Evolutionary conservation across 352 stramenopile genomes (phyloP), one percentile per base, ranked within the genome.

Genomic region (Pythium phragmitis): DNA sequence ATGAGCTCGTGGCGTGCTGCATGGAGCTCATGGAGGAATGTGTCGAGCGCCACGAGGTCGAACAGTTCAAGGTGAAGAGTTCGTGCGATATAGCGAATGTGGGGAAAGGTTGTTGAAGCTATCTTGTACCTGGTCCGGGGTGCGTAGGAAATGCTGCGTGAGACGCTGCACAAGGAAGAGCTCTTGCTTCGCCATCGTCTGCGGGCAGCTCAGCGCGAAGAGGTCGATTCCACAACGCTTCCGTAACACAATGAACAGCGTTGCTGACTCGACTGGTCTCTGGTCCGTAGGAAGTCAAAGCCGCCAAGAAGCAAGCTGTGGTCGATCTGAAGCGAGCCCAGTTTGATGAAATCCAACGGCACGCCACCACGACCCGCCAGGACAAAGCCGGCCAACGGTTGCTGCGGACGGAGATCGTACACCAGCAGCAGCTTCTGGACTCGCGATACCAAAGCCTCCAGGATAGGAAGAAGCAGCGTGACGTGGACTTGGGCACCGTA

Each of bases 301-400:
- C 33, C 13, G 21, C 41, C 6, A 65, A 64, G 36, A 61, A 64
- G 21, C 49, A 33, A 36, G 57, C 46, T 1, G 37, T 67, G 17
- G 37, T 36, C 3, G 57, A 69, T 9, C 30, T 73, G 1, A 69
- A 67, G 52, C 55, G 37, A 4, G 23, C 34, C 8, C 61, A 73
- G 7, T 58, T 51, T 3, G 43, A 63, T 6, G 56, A 73, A 30
- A 73, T 73, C 33, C 56, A 67, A 17, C 49, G 41, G 26, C 67
- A 73, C 23, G 16, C 43, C 7, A 12, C 26, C 14, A 28, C 36
- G 3, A 30, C 34, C 6, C 45, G 26, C 19, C 7, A 60, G 3
- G 21, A 26, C n/a, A 58, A 54, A 49, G 23, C n/a, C n/a, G 3
- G 60, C 7, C 53, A 69, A 4, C 57, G 36, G 19, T 8, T 34